These are phyloP conservation scores for Sporothrix dimorphospora DNA, from an alignment of 2,329 filamentous ascomycete genomes.

Conservation along the genomic window DNA sequence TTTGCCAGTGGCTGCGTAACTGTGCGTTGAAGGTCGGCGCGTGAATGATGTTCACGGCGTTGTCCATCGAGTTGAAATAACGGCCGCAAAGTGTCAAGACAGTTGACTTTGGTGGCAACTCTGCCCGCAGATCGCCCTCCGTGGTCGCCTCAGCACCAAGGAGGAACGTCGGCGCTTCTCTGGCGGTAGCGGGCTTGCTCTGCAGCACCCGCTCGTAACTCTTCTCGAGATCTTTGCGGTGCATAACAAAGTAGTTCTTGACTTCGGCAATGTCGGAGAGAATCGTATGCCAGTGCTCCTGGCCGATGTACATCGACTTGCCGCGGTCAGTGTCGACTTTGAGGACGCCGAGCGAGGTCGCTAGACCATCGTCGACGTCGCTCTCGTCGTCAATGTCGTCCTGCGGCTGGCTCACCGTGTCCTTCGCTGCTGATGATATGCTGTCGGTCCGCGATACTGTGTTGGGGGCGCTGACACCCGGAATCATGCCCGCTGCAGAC, in stretches of 20 bases:
- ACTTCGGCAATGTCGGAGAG: slow-evolving; percentile 87
- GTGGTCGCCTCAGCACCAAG: slow-evolving; percentile 74
- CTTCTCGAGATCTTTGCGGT: slow-evolving; percentile 87
- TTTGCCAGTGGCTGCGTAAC: slow-evolving; percentile 67
- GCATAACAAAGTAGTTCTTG: slow-evolving; percentile 81
- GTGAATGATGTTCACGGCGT: slow-evolving; percentile 74
- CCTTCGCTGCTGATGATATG: slow-evolving; percentile 45
- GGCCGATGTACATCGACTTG: slow-evolving; percentile 79
- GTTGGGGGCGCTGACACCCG: slow-evolving; percentile 32
- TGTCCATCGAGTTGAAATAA: slow-evolving; percentile 84
- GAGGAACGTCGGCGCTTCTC: slow-evolving; percentile 74
- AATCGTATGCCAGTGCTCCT: slow-evolving; percentile 82
- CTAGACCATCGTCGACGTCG: slow-evolving; percentile 69
- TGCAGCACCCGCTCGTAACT: slow-evolving; percentile 77
- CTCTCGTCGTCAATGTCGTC: slow-evolving; percentile 65
- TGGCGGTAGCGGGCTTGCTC: slow-evolving; percentile 62
- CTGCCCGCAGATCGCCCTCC: slow-evolving; percentile 75
- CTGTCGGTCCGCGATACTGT: slow-evolving; percentile 49
- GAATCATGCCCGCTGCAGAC: slow-evolving; percentile 36
- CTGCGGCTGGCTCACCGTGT: slow-evolving; percentile 36
- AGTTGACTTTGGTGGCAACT: slow-evolving; percentile 77
- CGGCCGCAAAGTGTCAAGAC: slow-evolving; percentile 84
- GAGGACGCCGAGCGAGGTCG: slow-evolving; percentile 76
- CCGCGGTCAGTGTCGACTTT: slow-evolving; percentile 78
- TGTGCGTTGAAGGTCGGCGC: slow-evolving; percentile 82